Percentiles rank a stretch among this genome's conserved stretches.
These are phyloP conservation scores for Raphanus raphanistrum DNA, from an alignment of 345 rosid species.

Conservation along the genomic window DNA sequence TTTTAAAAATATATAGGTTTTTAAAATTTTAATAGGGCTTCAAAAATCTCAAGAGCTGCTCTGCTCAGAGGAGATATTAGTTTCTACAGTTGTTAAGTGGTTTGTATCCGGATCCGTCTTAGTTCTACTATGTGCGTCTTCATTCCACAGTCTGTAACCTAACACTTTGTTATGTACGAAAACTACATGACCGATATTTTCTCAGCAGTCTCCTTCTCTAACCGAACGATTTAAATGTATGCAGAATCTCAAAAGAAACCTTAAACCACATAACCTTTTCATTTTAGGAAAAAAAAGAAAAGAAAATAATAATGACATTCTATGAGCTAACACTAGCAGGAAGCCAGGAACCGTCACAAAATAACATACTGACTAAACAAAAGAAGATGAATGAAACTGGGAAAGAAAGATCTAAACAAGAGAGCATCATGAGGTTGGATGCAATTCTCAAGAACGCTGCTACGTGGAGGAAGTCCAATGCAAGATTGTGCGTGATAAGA, in stretches of 20 bases:
- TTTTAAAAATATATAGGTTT: no score
- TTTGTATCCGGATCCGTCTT: slow-evolving; percentile 34
- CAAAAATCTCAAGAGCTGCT: no score
- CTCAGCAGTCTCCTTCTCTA: background rate
- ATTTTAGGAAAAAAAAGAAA: background rate
- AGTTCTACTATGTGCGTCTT: slow-evolving; percentile 81
- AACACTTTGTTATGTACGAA: no score
- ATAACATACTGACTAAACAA: no score
- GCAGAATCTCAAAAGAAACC: background rate
- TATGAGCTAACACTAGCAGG: no score
- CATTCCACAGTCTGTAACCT: slow-evolving; percentile 58
- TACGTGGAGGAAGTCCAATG: no score
- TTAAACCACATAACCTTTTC: background rate
- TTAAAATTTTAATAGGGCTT: no score
- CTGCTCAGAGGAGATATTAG: slow-evolving; percentile 46
- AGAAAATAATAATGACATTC: no score
- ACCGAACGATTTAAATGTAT: background rate
- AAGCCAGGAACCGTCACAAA: no score
- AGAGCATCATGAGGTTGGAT: background rate
- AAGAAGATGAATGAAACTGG: background rate
- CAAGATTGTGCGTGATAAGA: no score
- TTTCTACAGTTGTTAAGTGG: slow-evolving; percentile 62
- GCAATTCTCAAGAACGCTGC: no score
- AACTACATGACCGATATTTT: background rate
- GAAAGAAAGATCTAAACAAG: background rate